A percentile compares a stretch with the other conserved stretches of the same genome.
Conservation (phyloP, 441 rosid genomes). For the Daphne laureola region DNA sequence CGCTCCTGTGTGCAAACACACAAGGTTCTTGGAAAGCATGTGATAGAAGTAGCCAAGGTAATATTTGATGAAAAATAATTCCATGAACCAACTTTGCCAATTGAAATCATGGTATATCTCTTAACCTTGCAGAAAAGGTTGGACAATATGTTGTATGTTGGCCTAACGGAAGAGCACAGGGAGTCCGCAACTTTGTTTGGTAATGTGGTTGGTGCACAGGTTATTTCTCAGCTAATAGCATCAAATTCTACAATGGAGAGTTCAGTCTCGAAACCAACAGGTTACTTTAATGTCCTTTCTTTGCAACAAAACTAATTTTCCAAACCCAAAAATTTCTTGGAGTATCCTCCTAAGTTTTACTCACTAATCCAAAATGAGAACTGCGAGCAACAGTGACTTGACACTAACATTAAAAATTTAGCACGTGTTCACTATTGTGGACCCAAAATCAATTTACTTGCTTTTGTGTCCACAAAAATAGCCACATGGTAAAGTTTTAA, state of each 20-base stretch:
- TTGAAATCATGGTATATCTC: constrained; percentile 38
- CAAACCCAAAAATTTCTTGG: background rate
- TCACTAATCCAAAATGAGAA: too few relatives aligned
- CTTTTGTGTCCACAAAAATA: too few relatives aligned
- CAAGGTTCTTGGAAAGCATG: constrained; percentile 61
- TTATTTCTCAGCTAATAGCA: constrained; percentile 53
- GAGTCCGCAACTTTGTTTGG: constrained; percentile 97
- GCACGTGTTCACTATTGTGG: too few relatives aligned
- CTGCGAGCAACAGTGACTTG: too few relatives aligned
- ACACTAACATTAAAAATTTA: too few relatives aligned
- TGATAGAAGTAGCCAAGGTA: constrained; percentile 95
- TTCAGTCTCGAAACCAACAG: constrained; percentile 7
- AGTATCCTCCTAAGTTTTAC: background rate
- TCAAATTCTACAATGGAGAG: constrained; percentile 28
- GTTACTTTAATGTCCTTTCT: too few relatives aligned
- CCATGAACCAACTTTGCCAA: constrained; percentile 9
- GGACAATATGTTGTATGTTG: constrained; percentile 87
- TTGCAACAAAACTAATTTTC: too few relatives aligned
- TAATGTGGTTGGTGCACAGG: constrained; percentile 84
- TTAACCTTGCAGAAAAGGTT: constrained; percentile 84
- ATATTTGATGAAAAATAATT: constrained; percentile 15
- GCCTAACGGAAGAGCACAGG: constrained; percentile 90
- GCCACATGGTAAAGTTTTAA: too few relatives aligned
- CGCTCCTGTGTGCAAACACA: constrained; percentile 77
- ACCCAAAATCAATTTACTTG: too few relatives aligned